phyloP scores from a whole-genome alignment of 306 rosid genomes.

The Prosopis cineraria region DNA sequence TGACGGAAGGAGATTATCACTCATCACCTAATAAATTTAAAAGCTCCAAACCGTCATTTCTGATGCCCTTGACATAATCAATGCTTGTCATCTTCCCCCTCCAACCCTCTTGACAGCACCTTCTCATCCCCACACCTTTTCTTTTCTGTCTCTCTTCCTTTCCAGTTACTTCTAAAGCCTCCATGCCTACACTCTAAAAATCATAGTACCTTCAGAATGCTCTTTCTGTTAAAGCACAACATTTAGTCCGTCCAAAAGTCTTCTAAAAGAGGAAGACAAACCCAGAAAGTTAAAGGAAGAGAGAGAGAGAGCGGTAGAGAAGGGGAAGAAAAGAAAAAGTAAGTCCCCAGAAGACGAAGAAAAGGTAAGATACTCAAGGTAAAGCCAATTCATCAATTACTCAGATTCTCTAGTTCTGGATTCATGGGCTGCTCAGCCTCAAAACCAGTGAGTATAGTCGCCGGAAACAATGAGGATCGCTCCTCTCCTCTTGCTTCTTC shows the following conservation, averaged over 20 bases:
- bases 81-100: not conserved
- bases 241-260: not conserved
- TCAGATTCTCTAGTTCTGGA: not conserved
- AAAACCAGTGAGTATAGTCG: slow-evolving; percentile 36
- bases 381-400: not conserved
- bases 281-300: not conserved
- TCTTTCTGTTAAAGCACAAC: not conserved
- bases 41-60: not conserved
- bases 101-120: slow-evolving; percentile 30
- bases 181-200: not conserved
- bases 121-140: slow-evolving; percentile 22
- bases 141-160: not conserved
- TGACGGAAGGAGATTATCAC: not conserved
- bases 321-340: not conserved
- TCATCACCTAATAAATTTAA: not conserved
- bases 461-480: slow-evolving; percentile 20
- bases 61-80: not conserved
- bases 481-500: slow-evolving; percentile 12
- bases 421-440: slow-evolving; percentile 70
- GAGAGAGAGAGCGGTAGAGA: not conserved
- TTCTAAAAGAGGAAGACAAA: slow-evolving; percentile 1
- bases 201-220: not conserved
- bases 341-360: not conserved
- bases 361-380: too few relatives aligned
- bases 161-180: slow-evolving; percentile 5